Evolutionary conservation across 2,329 filamentous ascomycete genomes (phyloP), one percentile per base, ranked within the genome.

Genomic region (Microsporum canis): DNA sequence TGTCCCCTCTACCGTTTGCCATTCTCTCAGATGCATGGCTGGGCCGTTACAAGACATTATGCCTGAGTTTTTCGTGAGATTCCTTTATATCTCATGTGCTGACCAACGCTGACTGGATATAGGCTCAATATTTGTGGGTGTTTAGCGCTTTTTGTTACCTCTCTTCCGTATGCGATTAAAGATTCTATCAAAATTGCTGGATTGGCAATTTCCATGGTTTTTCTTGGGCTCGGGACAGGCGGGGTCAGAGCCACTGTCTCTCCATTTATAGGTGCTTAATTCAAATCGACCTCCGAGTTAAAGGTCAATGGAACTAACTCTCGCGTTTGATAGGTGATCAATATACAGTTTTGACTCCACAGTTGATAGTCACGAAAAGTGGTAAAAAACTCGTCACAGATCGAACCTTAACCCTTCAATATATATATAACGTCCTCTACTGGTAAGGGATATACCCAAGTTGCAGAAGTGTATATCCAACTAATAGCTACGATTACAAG

Each of bases 141-240:
- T 27, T 34, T 68, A 7, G 61, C 70, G 17, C 55, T 72, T 1
- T 63, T 68, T 43, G 62, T 57, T n/a, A 69, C 67, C 1, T 72
- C 71, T 2, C 43, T 71, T 12, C 66, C 68, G 1, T 43, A 45
- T n/a, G 63, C 62, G 7, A 57, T 67, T 4, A 56, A 66, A 5
- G 41, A 64, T 47, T 57, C 60, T 29, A 61, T 60, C 3, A 67
- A 65, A 1, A 31, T 71, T 41, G 51, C 53, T 1, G 68, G 71
- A 1, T 64, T 75, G 10, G 62, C 68, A 5, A 43, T 64, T 5
- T 67, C 68, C 4, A 72, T 75, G 67, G 60, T 72, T 2, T 62
- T 77, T 7, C 70, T 78, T 31, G 74, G 70, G 3, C 57, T 78
- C 4, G 75, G 74, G 2, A 70, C 68, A 10, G 75, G 75, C n/a